Conservation (phyloP, 108 stramenopile species). For the Asterionellopsis glacialis region DNA sequence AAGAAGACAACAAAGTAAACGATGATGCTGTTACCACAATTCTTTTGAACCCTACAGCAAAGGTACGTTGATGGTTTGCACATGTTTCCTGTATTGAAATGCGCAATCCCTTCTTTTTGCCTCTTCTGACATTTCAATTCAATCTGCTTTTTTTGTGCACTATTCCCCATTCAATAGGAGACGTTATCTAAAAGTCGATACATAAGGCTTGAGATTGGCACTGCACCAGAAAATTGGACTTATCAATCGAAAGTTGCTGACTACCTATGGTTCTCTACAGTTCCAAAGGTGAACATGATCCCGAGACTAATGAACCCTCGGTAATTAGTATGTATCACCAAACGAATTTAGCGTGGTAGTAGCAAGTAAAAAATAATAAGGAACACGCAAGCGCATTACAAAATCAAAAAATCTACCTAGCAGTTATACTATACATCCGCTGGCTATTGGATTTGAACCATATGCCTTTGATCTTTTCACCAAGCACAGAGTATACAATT, state of each 20-base stretch:
- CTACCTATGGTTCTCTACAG: slow-evolving; percentile 76
- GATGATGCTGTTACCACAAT: slow-evolving; percentile 79
- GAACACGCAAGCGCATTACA: too few relatives aligned
- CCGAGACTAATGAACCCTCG: slow-evolving; percentile 71
- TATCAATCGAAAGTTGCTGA: slow-evolving; percentile 83
- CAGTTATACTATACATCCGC: too few relatives aligned
- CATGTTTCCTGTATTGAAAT: neutral
- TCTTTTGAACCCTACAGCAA: slow-evolving; percentile 71
- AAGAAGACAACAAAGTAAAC: slow-evolving; percentile 32
- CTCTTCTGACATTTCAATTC: neutral
- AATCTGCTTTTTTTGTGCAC: neutral
- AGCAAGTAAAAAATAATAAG: too few relatives aligned
- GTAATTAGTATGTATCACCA: neutral
- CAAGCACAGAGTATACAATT: too few relatives aligned
- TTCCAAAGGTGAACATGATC: slow-evolving; percentile 83
- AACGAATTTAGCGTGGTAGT: too few relatives aligned
- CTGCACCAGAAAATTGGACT: slow-evolving; percentile 59
- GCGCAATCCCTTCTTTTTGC: too few relatives aligned
- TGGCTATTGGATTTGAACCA: too few relatives aligned
- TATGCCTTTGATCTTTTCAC: too few relatives aligned
- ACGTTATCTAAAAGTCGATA: slow-evolving; percentile 62
- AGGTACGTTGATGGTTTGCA: slow-evolving; percentile 10
- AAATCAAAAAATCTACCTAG: too few relatives aligned
- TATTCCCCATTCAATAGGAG: slow-evolving; percentile 20
- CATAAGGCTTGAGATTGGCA: slow-evolving; percentile 77